Evolutionary conservation across 805 yeast species (phyloP).

Genomic region (Wickerhamomyces rabaulensis): DNA sequence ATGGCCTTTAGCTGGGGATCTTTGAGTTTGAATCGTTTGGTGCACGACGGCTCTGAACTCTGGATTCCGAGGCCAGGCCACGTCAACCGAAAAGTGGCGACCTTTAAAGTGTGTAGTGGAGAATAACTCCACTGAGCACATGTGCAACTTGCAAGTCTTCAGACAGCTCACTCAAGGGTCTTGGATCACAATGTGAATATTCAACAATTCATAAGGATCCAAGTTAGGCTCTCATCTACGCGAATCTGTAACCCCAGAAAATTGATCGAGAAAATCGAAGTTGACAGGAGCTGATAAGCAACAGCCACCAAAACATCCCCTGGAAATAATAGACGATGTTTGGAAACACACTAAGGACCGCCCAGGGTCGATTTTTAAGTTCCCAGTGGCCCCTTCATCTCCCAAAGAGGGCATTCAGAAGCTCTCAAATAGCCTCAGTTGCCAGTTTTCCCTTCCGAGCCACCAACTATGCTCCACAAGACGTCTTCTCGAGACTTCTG

Average conservation of each 20-base stretch:
- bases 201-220: too few species aligned
- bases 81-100: too few species aligned
- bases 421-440: background rate
- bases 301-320: background rate
- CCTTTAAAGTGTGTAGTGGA: too few species aligned
- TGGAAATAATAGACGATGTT: background rate
- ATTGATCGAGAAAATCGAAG: background rate
- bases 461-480: constrained; percentile 3
- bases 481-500: constrained; percentile 17
- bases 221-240: too few species aligned
- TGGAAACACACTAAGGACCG: background rate
- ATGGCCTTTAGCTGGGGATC: too few species aligned
- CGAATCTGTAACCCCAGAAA: background rate
- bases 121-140: too few species aligned
- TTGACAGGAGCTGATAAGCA: background rate
- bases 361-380: background rate
- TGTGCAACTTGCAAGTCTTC: too few species aligned
- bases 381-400: background rate
- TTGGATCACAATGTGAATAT: too few species aligned
- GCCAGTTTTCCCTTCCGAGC: constrained; percentile 1
- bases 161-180: too few species aligned
- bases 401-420: background rate
- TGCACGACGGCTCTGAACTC: too few species aligned
- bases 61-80: too few species aligned
- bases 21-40: too few species aligned